A percentile compares a stretch with the other conserved stretches of the same genome.
phyloP scores from a whole-genome alignment of 2,329 filamentous ascomycete species.

The Fusarium decemcellulare region DNA sequence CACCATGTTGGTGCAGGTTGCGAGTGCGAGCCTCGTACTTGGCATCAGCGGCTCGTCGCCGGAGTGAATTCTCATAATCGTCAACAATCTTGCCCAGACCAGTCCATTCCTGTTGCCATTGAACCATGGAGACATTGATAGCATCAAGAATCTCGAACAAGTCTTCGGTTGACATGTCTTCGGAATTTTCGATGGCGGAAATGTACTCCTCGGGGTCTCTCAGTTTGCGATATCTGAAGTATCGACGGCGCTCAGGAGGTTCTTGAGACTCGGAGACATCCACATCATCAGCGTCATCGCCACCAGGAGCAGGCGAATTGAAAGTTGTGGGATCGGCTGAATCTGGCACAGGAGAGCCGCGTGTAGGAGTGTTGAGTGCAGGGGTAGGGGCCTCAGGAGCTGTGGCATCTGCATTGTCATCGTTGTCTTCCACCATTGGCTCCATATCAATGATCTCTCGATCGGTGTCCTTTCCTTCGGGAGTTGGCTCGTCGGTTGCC shows the following conservation, averaged over 20 bases:
- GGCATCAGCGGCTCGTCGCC: conserved; percentile 63
- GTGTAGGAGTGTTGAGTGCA: conserved; percentile 55
- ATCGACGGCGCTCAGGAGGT: conserved; percentile 44
- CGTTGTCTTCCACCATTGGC: conserved; percentile 51
- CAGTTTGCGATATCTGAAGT: conserved; percentile 65
- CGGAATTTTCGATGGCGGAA: conserved; percentile 63
- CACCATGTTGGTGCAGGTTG: conserved; percentile 57
- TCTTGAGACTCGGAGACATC: conserved; percentile 55
- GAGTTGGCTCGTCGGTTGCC: conserved; percentile 48
- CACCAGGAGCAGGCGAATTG: conserved; percentile 55
- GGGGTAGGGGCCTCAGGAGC: conserved; percentile 53
- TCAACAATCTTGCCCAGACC: conserved; percentile 65
- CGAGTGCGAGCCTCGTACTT: conserved; percentile 62
- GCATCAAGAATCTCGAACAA: conserved; percentile 61
- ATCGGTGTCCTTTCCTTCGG: conserved; percentile 51
- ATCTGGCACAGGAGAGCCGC: conserved; percentile 58
- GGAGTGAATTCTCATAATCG: conserved; percentile 70
- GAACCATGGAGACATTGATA: conserved; percentile 61
- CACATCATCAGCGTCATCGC: conserved; percentile 54
- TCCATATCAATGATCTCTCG: conserved; percentile 49
- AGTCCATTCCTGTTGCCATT: conserved; percentile 70
- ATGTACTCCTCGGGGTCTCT: conserved; percentile 65
- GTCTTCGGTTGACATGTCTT: conserved; percentile 63
- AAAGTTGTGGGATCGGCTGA: conserved; percentile 54
- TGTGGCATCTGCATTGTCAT: conserved; percentile 49